Evolutionary conservation across 129 eudicot genomes (phyloP).

Genomic region (Centella asiatica): DNA sequence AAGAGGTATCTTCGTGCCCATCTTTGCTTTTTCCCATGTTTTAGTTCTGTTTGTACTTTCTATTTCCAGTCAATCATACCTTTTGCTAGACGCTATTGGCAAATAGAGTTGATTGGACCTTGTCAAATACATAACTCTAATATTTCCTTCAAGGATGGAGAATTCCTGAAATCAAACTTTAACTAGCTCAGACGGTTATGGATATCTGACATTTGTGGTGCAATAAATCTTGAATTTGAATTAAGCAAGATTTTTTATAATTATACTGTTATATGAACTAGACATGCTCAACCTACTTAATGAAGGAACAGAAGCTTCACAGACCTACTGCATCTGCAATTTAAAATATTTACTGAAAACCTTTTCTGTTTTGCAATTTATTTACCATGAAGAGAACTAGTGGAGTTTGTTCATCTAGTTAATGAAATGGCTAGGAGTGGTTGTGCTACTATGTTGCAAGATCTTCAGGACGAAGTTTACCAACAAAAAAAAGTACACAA

Average conservation of each 20-base stretch:
- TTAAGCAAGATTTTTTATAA: not conserved
- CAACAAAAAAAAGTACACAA: not conserved
- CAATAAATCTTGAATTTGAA: not conserved
- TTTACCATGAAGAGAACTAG: too few relatives aligned
- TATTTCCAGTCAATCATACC: not conserved
- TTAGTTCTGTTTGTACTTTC: not conserved
- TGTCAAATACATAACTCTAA: not conserved
- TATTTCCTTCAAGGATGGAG: not conserved
- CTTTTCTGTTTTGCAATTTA: too few relatives aligned
- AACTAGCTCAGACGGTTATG: too few relatives aligned
- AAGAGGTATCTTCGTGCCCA: slow-evolving; percentile 46
- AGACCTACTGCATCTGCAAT: too few relatives aligned
- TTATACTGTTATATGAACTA: too few relatives aligned
- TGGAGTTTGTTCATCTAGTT: too few relatives aligned
- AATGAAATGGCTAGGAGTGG: too few relatives aligned
- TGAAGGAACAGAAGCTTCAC: too few relatives aligned
- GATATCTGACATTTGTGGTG: not conserved
- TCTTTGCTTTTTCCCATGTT: not conserved
- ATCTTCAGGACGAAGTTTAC: not conserved
- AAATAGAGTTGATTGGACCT: not conserved
- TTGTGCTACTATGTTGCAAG: too few relatives aligned
- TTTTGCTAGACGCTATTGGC: not conserved
- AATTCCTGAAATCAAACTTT: too few relatives aligned
- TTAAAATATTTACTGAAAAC: too few relatives aligned
- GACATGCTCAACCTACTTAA: too few relatives aligned